Evolutionary conservation across 257 asterid genomes (phyloP).

Genomic region (Scutellaria baicalensis): DNA sequence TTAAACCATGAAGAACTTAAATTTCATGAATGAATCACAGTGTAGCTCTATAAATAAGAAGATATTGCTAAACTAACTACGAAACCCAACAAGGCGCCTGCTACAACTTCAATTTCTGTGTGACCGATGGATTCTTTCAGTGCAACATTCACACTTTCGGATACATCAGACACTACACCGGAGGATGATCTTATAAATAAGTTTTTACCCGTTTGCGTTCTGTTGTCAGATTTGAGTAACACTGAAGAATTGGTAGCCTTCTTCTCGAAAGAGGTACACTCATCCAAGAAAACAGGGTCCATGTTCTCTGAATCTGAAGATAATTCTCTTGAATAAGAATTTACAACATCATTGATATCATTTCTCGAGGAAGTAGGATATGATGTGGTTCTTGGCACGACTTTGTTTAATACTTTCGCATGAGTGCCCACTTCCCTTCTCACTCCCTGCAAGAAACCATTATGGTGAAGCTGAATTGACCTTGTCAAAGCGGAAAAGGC

Average conservation of each 20-base stretch:
- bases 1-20: not conserved
- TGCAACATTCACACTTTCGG: constrained; percentile 15
- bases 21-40: not conserved
- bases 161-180: constrained; percentile 9
- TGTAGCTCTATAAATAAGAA: constrained; percentile 22
- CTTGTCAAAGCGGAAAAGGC: not conserved
- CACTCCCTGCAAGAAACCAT: constrained; percentile 59
- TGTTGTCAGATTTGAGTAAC: constrained; percentile 35
- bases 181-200: constrained; percentile 10
- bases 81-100: constrained; percentile 87
- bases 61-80: constrained; percentile 54
- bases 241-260: constrained; percentile 24
- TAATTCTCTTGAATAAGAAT: constrained; percentile 29
- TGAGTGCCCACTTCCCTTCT: constrained; percentile 92
- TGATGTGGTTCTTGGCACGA: constrained; percentile 25
- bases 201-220: not conserved
- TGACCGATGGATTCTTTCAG: constrained; percentile 90
- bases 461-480: not conserved
- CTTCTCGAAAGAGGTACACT: constrained; percentile 20
- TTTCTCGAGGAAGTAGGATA: constrained; percentile 24
- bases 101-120: constrained; percentile 73
- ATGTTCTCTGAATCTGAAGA: constrained; percentile 20
- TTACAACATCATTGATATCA: constrained; percentile 20
- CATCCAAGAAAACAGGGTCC: constrained; percentile 24
- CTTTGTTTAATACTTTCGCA: constrained; percentile 62